Evolutionary conservation across 2,329 filamentous ascomycete genomes (phyloP).

Genomic region (Botrytis pseudocinerea): DNA sequence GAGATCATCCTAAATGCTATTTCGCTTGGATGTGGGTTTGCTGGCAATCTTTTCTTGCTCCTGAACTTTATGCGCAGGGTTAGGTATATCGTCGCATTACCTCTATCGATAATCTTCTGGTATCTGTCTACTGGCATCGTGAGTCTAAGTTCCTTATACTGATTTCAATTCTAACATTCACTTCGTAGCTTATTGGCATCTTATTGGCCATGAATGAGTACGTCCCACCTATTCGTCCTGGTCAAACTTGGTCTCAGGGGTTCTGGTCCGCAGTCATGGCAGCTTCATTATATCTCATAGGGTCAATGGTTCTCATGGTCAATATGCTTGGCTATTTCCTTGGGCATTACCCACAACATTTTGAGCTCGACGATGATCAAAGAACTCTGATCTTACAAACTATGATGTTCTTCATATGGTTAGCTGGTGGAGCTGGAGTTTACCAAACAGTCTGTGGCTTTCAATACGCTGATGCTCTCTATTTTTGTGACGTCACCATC

Average conservation of each 20-base stretch:
- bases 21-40: slow-evolving; percentile 63
- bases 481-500: slow-evolving; percentile 62
- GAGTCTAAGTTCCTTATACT: slow-evolving; percentile 46
- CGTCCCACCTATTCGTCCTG: slow-evolving; percentile 47
- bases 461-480: slow-evolving; percentile 59
- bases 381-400: slow-evolving; percentile 70
- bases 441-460: slow-evolving; percentile 60
- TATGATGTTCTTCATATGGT: slow-evolving; percentile 69
- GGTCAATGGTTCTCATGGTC: slow-evolving; percentile 62
- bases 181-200: slow-evolving; percentile 54
- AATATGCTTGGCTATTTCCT: slow-evolving; percentile 71
- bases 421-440: slow-evolving; percentile 62
- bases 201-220: slow-evolving; percentile 59
- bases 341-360: slow-evolving; percentile 67
- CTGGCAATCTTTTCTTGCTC: slow-evolving; percentile 67
- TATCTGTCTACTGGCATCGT: slow-evolving; percentile 60
- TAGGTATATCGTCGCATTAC: slow-evolving; percentile 67
- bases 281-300: slow-evolving; percentile 61
- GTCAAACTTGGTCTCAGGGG: slow-evolving; percentile 62
- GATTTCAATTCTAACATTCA: slow-evolving; percentile 15
- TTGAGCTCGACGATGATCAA: slow-evolving; percentile 65
- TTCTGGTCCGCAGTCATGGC: slow-evolving; percentile 71
- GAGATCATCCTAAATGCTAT: slow-evolving; percentile 62
- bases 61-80: slow-evolving; percentile 68
- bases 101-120: slow-evolving; percentile 67